A percentile compares a stretch with the other conserved stretches of the same genome.
These are phyloP conservation scores for Colletotrichum sp. DNA, from an alignment of 2,329 filamentous ascomycete species.

Conservation along the genomic window DNA sequence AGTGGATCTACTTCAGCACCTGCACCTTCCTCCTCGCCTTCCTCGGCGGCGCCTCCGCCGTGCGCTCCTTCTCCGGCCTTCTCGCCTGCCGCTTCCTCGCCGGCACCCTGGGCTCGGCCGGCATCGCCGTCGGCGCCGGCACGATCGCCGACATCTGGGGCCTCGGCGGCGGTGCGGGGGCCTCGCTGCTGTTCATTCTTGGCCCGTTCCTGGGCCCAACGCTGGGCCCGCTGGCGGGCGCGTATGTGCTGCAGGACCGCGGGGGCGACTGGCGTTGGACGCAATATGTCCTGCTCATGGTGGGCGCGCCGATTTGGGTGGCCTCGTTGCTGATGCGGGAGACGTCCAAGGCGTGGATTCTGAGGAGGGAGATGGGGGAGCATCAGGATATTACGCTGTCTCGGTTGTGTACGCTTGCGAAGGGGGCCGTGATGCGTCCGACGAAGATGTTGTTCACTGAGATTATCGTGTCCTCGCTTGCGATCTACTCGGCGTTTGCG, in stretches of 20 bases:
- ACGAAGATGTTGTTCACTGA: constrained; percentile 25
- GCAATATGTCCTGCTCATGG: constrained; percentile 25
- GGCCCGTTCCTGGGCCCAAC: constrained; percentile 66
- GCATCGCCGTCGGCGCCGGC: constrained; percentile 77
- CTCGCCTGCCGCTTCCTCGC: constrained; percentile 72
- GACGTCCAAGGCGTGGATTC: constrained; percentile 16
- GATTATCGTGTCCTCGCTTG: constrained; percentile 73
- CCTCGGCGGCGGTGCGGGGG: constrained; percentile 53
- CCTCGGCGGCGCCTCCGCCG: constrained; percentile 67
- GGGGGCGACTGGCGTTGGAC: constrained; percentile 26
- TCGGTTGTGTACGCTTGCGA: background rate
- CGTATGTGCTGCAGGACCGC: constrained; percentile 13
- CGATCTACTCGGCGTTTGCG: constrained; percentile 66
- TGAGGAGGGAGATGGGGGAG: constrained; percentile 1
- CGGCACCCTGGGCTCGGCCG: constrained; percentile 73
- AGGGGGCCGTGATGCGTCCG: constrained; percentile 12
- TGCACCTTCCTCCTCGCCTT: constrained; percentile 72
- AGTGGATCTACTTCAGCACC: constrained; percentile 72
- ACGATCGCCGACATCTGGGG: constrained; percentile 80
- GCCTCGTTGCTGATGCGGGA: background rate
- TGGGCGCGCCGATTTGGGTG: constrained; percentile 9
- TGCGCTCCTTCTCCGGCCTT: constrained; percentile 70
- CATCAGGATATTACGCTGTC: background rate
- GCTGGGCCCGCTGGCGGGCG: constrained; percentile 59
- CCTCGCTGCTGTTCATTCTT: constrained; percentile 79